These are phyloP conservation scores for Corylus americana DNA, from an alignment of 306 rosid species.

Conservation along the genomic window DNA sequence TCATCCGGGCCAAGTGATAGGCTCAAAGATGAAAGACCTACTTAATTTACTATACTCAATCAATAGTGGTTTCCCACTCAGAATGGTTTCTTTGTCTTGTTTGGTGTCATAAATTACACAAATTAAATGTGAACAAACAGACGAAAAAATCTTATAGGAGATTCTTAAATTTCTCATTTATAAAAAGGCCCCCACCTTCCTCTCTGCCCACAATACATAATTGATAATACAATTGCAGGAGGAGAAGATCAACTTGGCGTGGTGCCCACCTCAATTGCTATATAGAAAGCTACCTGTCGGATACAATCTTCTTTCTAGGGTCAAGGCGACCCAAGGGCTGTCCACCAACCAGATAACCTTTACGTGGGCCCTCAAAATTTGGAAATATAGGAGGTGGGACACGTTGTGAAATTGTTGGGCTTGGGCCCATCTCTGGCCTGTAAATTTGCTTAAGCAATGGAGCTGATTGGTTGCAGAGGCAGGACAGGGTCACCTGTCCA, in stretches of 20 bases:
- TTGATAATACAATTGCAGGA: background rate
- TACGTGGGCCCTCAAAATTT: conserved; percentile 17
- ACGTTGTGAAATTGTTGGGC: conserved; percentile 19
- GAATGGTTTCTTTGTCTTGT: conserved; percentile 64
- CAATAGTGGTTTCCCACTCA: conserved; percentile 10
- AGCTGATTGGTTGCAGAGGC: background rate
- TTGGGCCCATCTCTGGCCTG: conserved; percentile 5
- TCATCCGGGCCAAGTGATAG: conserved; percentile 21
- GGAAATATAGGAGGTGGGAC: background rate
- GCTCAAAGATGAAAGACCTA: background rate
- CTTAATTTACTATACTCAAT: background rate
- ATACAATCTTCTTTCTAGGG: background rate
- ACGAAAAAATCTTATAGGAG: conserved; percentile 35
- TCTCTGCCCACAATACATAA: conserved; percentile 6
- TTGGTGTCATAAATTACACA: conserved; percentile 29
- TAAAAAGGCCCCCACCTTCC: conserved; percentile 19
- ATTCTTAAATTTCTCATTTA: conserved; percentile 26
- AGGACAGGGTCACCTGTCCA: conserved; percentile 14
- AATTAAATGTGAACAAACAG: conserved; percentile 43
- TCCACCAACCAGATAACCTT: background rate
- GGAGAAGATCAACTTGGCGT: conserved; percentile 18
- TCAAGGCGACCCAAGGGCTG: background rate
- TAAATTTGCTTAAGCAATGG: conserved; percentile 25
- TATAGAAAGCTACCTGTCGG: background rate
- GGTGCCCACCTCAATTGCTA: conserved; percentile 23